phyloP scores from a whole-genome alignment of 169 alveolate species.

The Plasmodium billcollinsi region DNA sequence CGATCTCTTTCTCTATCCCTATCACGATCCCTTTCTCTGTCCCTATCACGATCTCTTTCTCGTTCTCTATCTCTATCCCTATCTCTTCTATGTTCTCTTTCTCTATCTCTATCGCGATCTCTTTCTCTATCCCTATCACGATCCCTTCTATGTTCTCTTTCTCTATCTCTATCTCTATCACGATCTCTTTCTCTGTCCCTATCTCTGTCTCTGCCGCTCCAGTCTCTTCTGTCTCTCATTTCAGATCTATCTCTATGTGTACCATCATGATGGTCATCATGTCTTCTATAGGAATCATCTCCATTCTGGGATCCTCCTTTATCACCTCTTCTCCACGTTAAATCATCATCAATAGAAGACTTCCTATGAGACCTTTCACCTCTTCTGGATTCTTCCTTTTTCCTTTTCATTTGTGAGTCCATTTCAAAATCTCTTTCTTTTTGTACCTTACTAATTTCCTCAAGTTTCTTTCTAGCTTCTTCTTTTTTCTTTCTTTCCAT shows the following conservation, averaged over 20 bases:
- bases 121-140: conserved; percentile 16
- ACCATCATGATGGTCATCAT: conserved; percentile 27
- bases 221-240: conserved; percentile 26
- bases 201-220: conserved; percentile 31
- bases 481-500: conserved; percentile 80
- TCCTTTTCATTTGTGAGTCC: conserved; percentile 70
- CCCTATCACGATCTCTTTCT: conserved; percentile 39
- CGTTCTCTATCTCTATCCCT: conserved; percentile 6
- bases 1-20: conserved; percentile 79
- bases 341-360: conserved; percentile 59
- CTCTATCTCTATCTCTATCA: conserved; percentile 56
- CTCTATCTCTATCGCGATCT: conserved; percentile 16
- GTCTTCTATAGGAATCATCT: conserved; percentile 30
- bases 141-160: conserved; percentile 52
- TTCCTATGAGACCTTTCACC: conserved; percentile 43
- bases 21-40: conserved; percentile 54
- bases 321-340: conserved; percentile 60
- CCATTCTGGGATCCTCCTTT: conserved; percentile 47
- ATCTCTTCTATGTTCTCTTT: too few relatives aligned
- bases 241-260: conserved; percentile 37
- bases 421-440: conserved; percentile 81
- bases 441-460: conserved; percentile 77
- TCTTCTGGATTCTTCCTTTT: conserved; percentile 61
- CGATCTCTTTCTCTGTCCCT: conserved; percentile 30
- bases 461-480: conserved; percentile 80